Base-by-base conservation (phyloP, 2,329 filamentous ascomycete genomes). In the Cladophialophora bantiana region DNA sequence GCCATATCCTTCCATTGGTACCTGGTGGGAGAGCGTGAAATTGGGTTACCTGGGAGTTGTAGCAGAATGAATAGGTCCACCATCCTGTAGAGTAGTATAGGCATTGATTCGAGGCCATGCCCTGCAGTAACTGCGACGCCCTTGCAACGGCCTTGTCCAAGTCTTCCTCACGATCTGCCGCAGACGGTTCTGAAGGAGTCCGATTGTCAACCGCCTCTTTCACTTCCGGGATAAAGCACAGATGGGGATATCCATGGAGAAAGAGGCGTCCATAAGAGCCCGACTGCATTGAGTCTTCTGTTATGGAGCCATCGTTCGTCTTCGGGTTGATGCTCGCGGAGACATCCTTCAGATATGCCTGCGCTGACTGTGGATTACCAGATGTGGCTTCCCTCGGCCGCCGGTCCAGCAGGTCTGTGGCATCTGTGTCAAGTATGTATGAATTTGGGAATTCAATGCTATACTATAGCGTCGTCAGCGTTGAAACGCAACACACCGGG, bases 11-110 rank as follows among this genome's bases (percentile, higher is more conserved):
- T 10, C 90, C 86, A 2, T 89, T 89, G 67, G 89, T 88, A 53
- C 87, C 85, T 1, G 88, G 88, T 0, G 92, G 86, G 66, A 94
- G 81, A 53, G 93, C 92, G 77, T 97, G 94, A 79, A 96, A 97
- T 78, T 97, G 94, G 74, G 92, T 90, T 68, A 97, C 89, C 70
- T 94, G 88, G 68, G 89, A 86, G 75, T 92, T 92, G 80, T 96
- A 95, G 83, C 94, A 97, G 78, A 97, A 97, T 73, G 90, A 91
- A 79, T 97, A 97, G 75, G 91, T 95, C 94, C 94, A 97, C 94
- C 94, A 97, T 0, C 94, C 94, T 0, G 89, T 91, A 71, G 93
- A 81, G 77, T 88, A 91, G 81, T 94, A 96, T 70, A 97, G 86
- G 78, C 94, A 97, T 48, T 73, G 71, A 59, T 86, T 85, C 3